Conservation (phyloP, 225 moss, liverwort and hornwort genomes). For the Polytrichum commune region DNA sequence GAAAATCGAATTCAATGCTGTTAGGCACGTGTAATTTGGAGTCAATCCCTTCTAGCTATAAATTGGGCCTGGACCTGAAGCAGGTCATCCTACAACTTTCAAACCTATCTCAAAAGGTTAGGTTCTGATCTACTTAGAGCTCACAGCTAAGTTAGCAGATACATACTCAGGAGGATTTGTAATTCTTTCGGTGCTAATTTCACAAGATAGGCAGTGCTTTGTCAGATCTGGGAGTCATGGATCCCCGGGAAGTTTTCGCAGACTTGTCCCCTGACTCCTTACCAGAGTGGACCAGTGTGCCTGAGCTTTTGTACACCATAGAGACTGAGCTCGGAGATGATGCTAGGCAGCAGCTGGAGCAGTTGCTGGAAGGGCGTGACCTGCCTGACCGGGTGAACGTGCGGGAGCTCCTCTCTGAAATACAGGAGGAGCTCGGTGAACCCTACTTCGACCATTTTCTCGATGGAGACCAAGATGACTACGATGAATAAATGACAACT, state of each 20-base stretch:
- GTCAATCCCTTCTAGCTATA: no score
- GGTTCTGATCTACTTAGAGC: no score
- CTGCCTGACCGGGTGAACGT: conserved; percentile 45
- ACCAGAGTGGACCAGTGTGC: conserved; percentile 6
- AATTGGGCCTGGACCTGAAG: no score
- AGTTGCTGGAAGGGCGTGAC: conserved; percentile 42
- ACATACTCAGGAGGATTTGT: no score
- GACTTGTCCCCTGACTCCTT: conserved; percentile 6
- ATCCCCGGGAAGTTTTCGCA: conserved; percentile 3
- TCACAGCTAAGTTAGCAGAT: no score
- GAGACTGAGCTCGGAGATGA: conserved; percentile 41
- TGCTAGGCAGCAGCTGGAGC: conserved; percentile 30
- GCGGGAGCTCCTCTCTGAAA: conserved; percentile 33
- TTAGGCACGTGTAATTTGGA: no score
- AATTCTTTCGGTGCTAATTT: no score
- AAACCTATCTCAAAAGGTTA: no score
- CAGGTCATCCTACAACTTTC: no score
- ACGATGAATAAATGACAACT: conserved; percentile 7
- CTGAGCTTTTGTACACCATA: conserved; percentile 23
- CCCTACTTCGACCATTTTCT: conserved; percentile 43
- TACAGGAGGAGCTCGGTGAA: conserved; percentile 49
- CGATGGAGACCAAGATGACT: conserved; percentile 10
- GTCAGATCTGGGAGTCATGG: conserved; percentile 9
- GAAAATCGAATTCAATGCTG: no score
- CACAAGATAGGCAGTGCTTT: conserved; percentile 19